Evolutionary conservation across 345 rosid species (phyloP), one percentile per base, ranked within the genome.

Genomic region (Euphorbia pulcherrima): DNA sequence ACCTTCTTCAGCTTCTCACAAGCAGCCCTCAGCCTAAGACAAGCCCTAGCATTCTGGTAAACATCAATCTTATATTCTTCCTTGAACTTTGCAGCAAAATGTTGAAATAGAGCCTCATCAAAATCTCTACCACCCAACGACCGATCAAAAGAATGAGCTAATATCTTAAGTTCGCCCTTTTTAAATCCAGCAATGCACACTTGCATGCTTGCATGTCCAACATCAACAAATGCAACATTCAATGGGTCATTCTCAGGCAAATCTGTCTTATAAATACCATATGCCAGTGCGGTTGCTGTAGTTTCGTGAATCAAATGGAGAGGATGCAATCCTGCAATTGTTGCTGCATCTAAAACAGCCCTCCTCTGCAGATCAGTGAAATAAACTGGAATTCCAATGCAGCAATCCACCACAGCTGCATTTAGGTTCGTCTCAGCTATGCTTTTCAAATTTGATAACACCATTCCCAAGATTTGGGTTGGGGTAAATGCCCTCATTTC

Each of bases 241-340:
- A 91, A 71, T 21, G 74, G 90, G 20, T 89, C 99, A 75, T 46
- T 89, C 77, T 94, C 97, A 5, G 95, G 95, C 70, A 94, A 76
- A 71, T 94, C 99, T 0, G 99, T 91, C 84, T 94, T 94, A 69
- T 94, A 94, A 51, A 94, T 89, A 44, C 99, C 99, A 80, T 94
- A 94, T 1, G 96, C 97, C 84, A 94, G 74, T 6, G 99, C 97
- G 8, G 99, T 94, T 7, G 97, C 96, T 2, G 97, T 89, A 0
- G 96, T 91, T 77, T 94, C 99, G 68, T 89, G 97, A 57, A 94
- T 65, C 90, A 94, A 69, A 5, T 77, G 92, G 52, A 94, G 80
- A 11, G 99, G 99, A 66, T 83, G 96, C 78, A 94, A 79, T 35
- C 97, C 99, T 1, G 97, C 96, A 70, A 94, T 91, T 14, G 84